A percentile compares a stretch with the other conserved stretches of the same genome.
phyloP scores from a whole-genome alignment of 805 yeast species.

The Metschnikowia kunwiensis region DNA sequence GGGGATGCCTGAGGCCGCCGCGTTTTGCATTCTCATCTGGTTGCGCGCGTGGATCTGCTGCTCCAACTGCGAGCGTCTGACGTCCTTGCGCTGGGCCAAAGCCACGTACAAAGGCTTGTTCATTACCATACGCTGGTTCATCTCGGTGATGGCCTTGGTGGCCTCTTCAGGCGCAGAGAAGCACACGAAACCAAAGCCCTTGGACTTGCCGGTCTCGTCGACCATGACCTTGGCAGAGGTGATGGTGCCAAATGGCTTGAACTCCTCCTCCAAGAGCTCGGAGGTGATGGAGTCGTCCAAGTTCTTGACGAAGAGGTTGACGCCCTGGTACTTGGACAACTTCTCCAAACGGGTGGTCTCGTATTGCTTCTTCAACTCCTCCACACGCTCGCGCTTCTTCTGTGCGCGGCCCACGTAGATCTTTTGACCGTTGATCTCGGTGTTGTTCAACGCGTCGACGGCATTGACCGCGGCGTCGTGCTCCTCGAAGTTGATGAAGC shows the following conservation, averaged over 20 bases:
- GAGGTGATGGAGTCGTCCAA: slow-evolving; percentile 91
- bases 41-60: slow-evolving; percentile 98
- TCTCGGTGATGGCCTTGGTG: slow-evolving; percentile 94
- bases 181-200: slow-evolving; percentile 98
- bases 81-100: slow-evolving; percentile 97
- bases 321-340: slow-evolving; percentile 93
- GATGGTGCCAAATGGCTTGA: slow-evolving; percentile 89
- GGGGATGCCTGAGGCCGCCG: slow-evolving; percentile 80
- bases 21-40: slow-evolving; percentile 98
- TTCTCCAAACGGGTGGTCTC: slow-evolving; percentile 91
- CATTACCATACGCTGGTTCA: slow-evolving; percentile 94
- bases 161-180: slow-evolving; percentile 98
- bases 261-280: slow-evolving; percentile 87
- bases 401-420: slow-evolving; percentile 98
- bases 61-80: slow-evolving; percentile 92
- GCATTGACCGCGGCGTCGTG: slow-evolving; percentile 90
- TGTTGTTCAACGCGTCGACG: slow-evolving; percentile 86
- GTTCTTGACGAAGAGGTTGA: slow-evolving; percentile 94
- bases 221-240: slow-evolving; percentile 96
- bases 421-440: slow-evolving; percentile 79
- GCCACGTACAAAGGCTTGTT: slow-evolving; percentile 98
- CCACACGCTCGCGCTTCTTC: slow-evolving; percentile 96
- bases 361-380: slow-evolving; percentile 91
- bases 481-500: slow-evolving; percentile 85
- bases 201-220: slow-evolving; percentile 90